phyloP scores from a whole-genome alignment of 768 basidiomycete species.

The Suillus variegatus region DNA sequence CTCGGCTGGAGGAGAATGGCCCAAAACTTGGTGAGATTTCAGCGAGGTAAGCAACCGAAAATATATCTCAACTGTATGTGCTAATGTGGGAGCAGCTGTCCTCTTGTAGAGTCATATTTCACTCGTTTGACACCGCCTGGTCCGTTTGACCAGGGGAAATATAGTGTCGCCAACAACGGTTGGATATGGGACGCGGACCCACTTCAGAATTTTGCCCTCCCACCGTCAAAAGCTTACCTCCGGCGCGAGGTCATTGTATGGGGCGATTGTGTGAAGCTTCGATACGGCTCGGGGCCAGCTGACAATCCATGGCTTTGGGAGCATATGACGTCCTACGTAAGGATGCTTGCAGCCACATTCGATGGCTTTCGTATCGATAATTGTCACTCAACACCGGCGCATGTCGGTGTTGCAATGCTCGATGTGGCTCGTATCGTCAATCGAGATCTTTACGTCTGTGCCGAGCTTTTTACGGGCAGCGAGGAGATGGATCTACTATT shows the following conservation, averaged over 20 bases:
- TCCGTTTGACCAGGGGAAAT: constrained; percentile 51
- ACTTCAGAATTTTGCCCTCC: constrained; percentile 89
- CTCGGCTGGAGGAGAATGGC: constrained; percentile 78
- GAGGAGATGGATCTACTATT: constrained; percentile 93
- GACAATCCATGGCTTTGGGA: constrained; percentile 95
- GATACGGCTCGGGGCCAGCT: constrained; percentile 78
- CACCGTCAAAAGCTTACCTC: constrained; percentile 91
- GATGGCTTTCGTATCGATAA: constrained; percentile 99
- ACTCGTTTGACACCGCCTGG: constrained; percentile 69
- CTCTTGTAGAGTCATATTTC: constrained; percentile 91
- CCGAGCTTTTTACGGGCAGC: constrained; percentile 95
- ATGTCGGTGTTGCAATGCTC: constrained; percentile 94
- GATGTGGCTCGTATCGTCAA: constrained; percentile 88
- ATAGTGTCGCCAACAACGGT: constrained; percentile 94
- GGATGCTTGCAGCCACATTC: constrained; percentile 76
- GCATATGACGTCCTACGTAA: constrained; percentile 86
- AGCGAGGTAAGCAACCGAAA: constrained; percentile 26
- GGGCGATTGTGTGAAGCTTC: constrained; percentile 98
- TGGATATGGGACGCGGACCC: constrained; percentile 99
- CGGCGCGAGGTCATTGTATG: constrained; percentile 96
- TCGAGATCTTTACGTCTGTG: constrained; percentile 94
- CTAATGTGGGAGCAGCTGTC: constrained; percentile 50
- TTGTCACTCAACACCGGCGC: constrained; percentile 94
- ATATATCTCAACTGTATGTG: neutral
- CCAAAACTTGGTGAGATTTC: constrained; percentile 83